Evolutionary conservation across 768 basidiomycete species (phyloP), one percentile per base, ranked within the genome.

Genomic region (Cyclocybe aegerita): DNA sequence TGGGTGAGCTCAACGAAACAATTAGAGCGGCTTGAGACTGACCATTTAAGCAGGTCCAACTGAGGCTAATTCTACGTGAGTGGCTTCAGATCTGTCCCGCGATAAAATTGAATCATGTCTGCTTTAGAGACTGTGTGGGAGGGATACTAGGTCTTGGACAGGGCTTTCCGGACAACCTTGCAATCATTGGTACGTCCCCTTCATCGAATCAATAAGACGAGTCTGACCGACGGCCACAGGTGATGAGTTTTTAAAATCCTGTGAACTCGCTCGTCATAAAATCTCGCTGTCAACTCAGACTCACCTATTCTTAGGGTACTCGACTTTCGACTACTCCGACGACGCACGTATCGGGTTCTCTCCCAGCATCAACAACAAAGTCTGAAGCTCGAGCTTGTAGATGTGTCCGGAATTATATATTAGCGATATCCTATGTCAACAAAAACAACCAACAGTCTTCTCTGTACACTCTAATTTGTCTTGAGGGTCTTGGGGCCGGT

Each of bases 161-260:
- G 51, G 68, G 70, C 10, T 75, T 84, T 60, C 76, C 82, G 11
- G 48, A 69, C 32, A 69, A 81, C 60, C 67, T 88, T 17, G 77
- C 79, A 10, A 81, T 88, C 63, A 71, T 87, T 46, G 85, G 82
- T 72, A 46, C 43, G 68, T 45, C 4, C 3, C 33, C n/a, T 34
- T 29, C 8, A 40, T 12, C 33, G 32, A 23, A 41, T 46, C 39
- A 11, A 36, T 37, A 10, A 53, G 31, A 30, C 33, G 52, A 7
- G 8, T n/a, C 30, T 48, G 40, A 16, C 4, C n/a, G 1, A 17
- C 16, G 17, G 7, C n/a, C 14, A 23, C 52, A 78, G 78, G 82
- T 1, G 83, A 78, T 61, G 78, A 75, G 56, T 86, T 88, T 59
- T 60, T 86, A 40, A 88, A 87, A 68, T 83, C 80, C 8, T 88